A percentile compares a stretch with the other conserved stretches of the same genome.
Evolutionary conservation across 441 rosid species (phyloP).

Genomic region (Pelargonium myrrhifolium): DNA sequence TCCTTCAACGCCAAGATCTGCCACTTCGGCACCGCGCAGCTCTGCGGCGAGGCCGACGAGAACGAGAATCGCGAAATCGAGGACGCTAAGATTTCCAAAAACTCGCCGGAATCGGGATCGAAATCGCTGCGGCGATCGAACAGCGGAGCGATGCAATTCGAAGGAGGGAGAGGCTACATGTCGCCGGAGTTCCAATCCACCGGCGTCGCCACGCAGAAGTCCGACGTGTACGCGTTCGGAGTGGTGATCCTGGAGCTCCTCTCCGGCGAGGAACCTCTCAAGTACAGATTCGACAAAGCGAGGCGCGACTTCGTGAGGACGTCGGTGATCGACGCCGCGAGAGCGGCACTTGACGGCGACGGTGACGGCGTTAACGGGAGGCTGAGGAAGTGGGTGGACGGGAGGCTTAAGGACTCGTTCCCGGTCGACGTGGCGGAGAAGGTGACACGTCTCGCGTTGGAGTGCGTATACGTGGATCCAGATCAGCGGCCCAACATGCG

Average conservation of each 20-base stretch:
- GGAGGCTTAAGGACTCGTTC: conserved; percentile 63
- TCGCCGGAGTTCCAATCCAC: conserved; percentile 54
- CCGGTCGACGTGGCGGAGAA: conserved; percentile 63
- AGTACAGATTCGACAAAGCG: conserved; percentile 38
- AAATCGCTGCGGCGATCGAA: conserved; percentile 28
- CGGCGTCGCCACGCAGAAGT: conserved; percentile 54
- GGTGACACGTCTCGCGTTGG: conserved; percentile 48
- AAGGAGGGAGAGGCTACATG: conserved; percentile 75
- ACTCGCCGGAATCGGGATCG: not conserved
- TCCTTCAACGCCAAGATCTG: conserved; percentile 55
- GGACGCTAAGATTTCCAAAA: not conserved
- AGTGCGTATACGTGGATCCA: conserved; percentile 57
- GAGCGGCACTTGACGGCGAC: conserved; percentile 27
- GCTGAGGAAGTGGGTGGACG: conserved; percentile 63
- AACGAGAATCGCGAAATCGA: conserved; percentile 12
- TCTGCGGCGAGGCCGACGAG: conserved; percentile 57
- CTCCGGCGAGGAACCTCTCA: conserved; percentile 68
- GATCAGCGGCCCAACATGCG: conserved; percentile 68
- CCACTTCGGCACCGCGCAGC: conserved; percentile 69
- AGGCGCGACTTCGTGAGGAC: conserved; percentile 42
- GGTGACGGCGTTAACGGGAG: conserved; percentile 23
- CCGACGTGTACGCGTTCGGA: conserved; percentile 70
- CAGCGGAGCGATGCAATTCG: conserved; percentile 38
- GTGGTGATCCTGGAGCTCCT: conserved; percentile 64
- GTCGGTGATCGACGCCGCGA: conserved; percentile 54